Conservation (phyloP, 2,329 filamentous ascomycete species). For the Knufia fluminis region DNA sequence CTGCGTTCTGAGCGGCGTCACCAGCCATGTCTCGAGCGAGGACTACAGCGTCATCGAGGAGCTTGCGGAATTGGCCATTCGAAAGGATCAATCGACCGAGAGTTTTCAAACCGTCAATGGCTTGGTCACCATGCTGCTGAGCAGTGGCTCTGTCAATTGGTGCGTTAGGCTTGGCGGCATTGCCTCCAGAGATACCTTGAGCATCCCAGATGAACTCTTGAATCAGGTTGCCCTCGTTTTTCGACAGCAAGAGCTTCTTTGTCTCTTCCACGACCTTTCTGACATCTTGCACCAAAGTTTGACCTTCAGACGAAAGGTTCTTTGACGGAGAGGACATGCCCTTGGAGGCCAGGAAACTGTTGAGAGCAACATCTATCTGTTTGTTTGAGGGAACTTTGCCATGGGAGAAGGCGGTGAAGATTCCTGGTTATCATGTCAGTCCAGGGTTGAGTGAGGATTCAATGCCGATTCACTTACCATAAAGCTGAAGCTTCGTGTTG, state of each 20-base stretch:
- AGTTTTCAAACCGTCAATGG: slow-evolving; percentile 74
- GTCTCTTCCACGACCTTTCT: slow-evolving; percentile 73
- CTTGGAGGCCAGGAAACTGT: slow-evolving; percentile 69
- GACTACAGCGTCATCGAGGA: slow-evolving; percentile 70
- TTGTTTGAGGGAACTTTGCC: slow-evolving; percentile 94
- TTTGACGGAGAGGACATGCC: slow-evolving; percentile 60
- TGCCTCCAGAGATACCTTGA: slow-evolving; percentile 55
- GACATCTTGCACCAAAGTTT: slow-evolving; percentile 66
- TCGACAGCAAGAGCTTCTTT: slow-evolving; percentile 75
- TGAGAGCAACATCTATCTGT: slow-evolving; percentile 90
- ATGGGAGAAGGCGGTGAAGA: slow-evolving; percentile 60
- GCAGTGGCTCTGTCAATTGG: slow-evolving; percentile 68
- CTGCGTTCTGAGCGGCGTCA: slow-evolving; percentile 74
- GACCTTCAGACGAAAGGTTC: slow-evolving; percentile 75
- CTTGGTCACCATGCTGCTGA: slow-evolving; percentile 74
- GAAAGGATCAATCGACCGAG: slow-evolving; percentile 83
- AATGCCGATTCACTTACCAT: slow-evolving; percentile 51
- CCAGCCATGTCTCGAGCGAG: slow-evolving; percentile 84
- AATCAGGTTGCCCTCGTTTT: slow-evolving; percentile 88
- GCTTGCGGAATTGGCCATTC: slow-evolving; percentile 92
- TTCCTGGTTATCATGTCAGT: slow-evolving; percentile 14
- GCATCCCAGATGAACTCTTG: slow-evolving; percentile 98
- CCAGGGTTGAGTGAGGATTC: background rate
- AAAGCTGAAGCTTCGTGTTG: slow-evolving; percentile 88
- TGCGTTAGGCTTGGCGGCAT: slow-evolving; percentile 52